phyloP scores from a whole-genome alignment of 116 monocot species.

The Cymodocea nodosa region DNA sequence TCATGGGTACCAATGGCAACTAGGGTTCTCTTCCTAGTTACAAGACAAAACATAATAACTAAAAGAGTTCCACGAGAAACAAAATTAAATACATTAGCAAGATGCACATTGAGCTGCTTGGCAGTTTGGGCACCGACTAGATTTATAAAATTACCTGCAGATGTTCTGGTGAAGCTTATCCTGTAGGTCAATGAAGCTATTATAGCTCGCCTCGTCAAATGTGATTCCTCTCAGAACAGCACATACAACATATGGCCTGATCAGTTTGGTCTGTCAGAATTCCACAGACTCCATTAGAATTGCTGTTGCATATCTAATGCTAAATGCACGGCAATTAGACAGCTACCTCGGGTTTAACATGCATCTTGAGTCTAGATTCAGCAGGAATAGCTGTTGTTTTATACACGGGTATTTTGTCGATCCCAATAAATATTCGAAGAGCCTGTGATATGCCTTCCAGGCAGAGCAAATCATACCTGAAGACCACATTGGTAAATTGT shows the following conservation, averaged over 20 bases:
- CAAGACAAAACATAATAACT: not conserved
- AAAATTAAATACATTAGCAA: not conserved
- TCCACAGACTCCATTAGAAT: not conserved
- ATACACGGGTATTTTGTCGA: slow-evolving; percentile 50
- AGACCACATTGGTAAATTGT: not conserved
- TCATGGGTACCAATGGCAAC: slow-evolving; percentile 98
- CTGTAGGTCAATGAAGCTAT: slow-evolving; percentile 95
- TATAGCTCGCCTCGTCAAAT: slow-evolving; percentile 71
- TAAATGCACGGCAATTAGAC: not conserved
- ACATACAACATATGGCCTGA: slow-evolving; percentile 83
- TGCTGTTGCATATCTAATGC: not conserved
- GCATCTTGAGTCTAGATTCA: slow-evolving; percentile 47
- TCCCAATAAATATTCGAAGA: slow-evolving; percentile 68
- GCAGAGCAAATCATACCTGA: slow-evolving; percentile 92
- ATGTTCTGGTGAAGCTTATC: slow-evolving; percentile 97
- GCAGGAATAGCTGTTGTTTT: slow-evolving; percentile 26
- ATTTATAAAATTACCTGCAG: slow-evolving; percentile 40
- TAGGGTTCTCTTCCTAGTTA: slow-evolving; percentile 65
- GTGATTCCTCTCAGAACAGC: slow-evolving; percentile 76
- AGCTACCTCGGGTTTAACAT: slow-evolving; percentile 74
- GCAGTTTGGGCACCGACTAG: not conserved
- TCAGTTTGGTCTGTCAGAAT: slow-evolving; percentile 46
- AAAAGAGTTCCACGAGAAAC: not conserved
- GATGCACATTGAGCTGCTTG: too few relatives aligned
- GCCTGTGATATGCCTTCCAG: slow-evolving; percentile 79